Evolutionary conservation across 192 early-diverging fungal genomes (phyloP).

Genomic region (Helicostylum pulchrum): DNA sequence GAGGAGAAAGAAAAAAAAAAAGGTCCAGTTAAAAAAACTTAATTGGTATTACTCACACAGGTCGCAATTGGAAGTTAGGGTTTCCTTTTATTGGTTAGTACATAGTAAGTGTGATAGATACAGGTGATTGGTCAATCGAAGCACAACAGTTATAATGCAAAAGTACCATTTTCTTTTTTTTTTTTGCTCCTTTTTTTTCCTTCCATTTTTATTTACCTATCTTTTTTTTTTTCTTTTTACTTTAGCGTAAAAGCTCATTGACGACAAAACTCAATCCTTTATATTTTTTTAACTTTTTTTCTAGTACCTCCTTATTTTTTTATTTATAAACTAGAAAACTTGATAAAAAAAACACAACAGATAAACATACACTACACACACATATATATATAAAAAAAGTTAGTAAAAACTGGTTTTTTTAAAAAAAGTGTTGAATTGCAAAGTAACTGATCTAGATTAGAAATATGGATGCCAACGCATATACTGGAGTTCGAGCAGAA

Average conservation of each 20-base stretch:
- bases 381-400: too few species aligned
- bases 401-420: too few species aligned
- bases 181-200: background rate
- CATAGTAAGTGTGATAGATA: too few species aligned
- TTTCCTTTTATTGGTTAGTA: constrained; percentile 2
- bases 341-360: too few species aligned
- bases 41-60: background rate
- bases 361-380: too few species aligned
- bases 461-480: constrained; percentile 7
- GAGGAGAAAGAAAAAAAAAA: background rate
- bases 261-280: too few species aligned
- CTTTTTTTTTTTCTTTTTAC: background rate
- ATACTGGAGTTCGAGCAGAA: constrained; percentile 43
- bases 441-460: background rate
- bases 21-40: background rate
- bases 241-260: background rate
- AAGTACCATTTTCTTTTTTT: background rate
- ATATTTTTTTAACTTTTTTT: too few species aligned
- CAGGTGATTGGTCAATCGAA: too few species aligned
- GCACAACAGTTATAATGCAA: too few species aligned
- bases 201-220: background rate
- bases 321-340: too few species aligned
- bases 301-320: too few species aligned
- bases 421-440: too few species aligned
- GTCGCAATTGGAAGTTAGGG: background rate